Base-by-base conservation (phyloP, 345 rosid species). In the Dipteronia sinensis region DNA sequence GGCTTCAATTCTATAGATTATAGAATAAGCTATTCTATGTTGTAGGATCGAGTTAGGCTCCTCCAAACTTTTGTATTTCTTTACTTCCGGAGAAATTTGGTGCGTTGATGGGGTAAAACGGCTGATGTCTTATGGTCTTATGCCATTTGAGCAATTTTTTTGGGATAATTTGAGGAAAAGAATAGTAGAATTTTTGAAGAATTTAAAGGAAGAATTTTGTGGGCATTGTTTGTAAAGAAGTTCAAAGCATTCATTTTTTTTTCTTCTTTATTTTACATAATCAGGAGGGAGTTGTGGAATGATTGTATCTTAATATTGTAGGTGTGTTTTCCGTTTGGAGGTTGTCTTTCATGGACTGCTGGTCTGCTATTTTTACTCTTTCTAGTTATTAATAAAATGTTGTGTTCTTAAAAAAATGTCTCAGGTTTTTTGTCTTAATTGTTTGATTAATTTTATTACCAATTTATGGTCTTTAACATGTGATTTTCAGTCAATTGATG, bases 401-500 rank as follows among this genome's bases (percentile, higher is more conserved):
- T 53, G 58, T 4, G 58, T 53, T 53, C 17, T 4, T 15, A 53
- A 15, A 6, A 53, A 53, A 53, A 15, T 5, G n/a, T 53, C 58
- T 10, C 58, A 23, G 66, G 42, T 47, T 63, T 31, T 69, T 1
- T 58, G 73, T 16, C 65, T 67, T 59, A 16, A 16, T 29, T 67
- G 51, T 46, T 68, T 78, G 79, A 29, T 67, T 58, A 34, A 66
- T 78, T 56, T 10, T 73, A 15, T 65, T 29, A 65, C 42, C 34
- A 22, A 7, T 68, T 66, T 83, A 75, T 77, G 71, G 79, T 81
- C 76, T 82, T 70, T 73, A 31, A 55, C 51, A 76, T 89, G 59
- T 64, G 31, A 63, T 76, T 71, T 22, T 77, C 91, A 95, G 98
- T 66, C 87, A 69, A 85, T 95, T 77, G 91, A 88, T 72, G 88